These are phyloP conservation scores for Tilletia walkeri DNA, from an alignment of 1,284 basidiomycete genomes.

Conservation along the genomic window DNA sequence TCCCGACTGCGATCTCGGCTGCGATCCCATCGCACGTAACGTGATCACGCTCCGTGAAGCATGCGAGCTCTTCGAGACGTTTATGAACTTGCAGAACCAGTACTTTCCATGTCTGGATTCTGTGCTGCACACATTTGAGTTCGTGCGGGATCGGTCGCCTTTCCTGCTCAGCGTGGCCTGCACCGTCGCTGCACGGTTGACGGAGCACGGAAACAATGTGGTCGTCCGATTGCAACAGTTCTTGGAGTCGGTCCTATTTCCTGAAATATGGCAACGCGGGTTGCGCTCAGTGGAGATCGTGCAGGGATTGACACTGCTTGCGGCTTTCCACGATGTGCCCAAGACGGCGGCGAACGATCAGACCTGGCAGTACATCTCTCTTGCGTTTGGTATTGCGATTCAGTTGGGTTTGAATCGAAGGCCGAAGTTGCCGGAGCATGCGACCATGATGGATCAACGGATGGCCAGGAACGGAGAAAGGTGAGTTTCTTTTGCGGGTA, in stretches of 20 bases:
- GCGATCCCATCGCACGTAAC: constrained; percentile 11
- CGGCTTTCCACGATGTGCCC: constrained; percentile 7
- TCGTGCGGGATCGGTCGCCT: constrained; percentile 10
- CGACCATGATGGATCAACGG: constrained; percentile 2
- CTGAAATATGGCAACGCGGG: neutral
- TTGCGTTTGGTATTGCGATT: neutral
- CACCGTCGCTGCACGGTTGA: constrained; percentile 2
- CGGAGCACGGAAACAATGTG: neutral
- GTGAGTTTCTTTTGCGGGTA: neutral
- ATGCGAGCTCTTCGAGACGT: constrained; percentile 8
- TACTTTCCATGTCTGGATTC: neutral
- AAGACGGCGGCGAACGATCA: constrained; percentile 1
- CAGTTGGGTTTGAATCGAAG: constrained; percentile 5
- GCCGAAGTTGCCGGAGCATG: neutral
- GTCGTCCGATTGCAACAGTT: neutral
- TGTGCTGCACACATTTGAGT: constrained; percentile 9
- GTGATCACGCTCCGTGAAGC: constrained; percentile 12
- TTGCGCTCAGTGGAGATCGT: constrained; percentile 12
- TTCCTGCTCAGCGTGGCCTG: constrained; percentile 6
- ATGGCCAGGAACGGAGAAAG: constrained; percentile 5
- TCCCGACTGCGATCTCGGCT: constrained; percentile 7
- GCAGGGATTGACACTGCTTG: constrained; percentile 8
- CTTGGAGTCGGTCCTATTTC: neutral
- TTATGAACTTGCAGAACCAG: constrained; percentile 12
- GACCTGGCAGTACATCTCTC: constrained; percentile 13